A percentile compares a stretch with the other conserved stretches of the same genome.
phyloP scores from a whole-genome alignment of 768 basidiomycete species.

The Baorangia bicolor region DNA sequence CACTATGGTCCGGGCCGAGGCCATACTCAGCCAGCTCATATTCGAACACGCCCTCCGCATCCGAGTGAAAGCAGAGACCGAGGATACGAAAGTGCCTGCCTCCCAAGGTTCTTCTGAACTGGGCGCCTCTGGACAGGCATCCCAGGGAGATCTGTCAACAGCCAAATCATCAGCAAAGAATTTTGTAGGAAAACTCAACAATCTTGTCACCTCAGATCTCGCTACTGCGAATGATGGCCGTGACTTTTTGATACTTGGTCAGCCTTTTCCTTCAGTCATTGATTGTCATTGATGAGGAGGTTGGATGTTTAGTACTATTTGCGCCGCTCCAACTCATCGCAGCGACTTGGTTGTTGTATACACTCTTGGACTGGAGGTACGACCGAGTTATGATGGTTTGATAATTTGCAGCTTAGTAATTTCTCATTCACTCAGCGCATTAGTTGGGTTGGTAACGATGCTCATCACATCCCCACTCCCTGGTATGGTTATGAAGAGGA shows the following conservation, averaged over 20 bases:
- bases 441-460: conserved; percentile 1
- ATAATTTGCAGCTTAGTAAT: neutral
- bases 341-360: neutral
- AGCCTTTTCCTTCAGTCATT: no score
- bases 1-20: neutral
- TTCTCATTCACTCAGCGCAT: neutral
- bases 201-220: conserved; percentile 2
- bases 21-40: conserved; percentile 2
- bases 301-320: neutral
- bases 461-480: neutral
- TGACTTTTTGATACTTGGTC: conserved; percentile 2
- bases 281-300: neutral
- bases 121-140: neutral
- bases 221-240: neutral
- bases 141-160: neutral
- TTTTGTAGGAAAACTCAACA: neutral
- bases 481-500: neutral
- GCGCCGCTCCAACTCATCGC: neutral
- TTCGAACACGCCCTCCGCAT: conserved; percentile 2
- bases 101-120: neutral
- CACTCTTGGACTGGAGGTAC: conserved; percentile 3
- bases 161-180: neutral
- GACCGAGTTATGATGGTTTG: neutral
- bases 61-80: neutral
- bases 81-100: neutral